These are phyloP conservation scores for Phlyctochytrium planicorne DNA, from an alignment of 192 early-diverging fungal species.

Conservation along the genomic window DNA sequence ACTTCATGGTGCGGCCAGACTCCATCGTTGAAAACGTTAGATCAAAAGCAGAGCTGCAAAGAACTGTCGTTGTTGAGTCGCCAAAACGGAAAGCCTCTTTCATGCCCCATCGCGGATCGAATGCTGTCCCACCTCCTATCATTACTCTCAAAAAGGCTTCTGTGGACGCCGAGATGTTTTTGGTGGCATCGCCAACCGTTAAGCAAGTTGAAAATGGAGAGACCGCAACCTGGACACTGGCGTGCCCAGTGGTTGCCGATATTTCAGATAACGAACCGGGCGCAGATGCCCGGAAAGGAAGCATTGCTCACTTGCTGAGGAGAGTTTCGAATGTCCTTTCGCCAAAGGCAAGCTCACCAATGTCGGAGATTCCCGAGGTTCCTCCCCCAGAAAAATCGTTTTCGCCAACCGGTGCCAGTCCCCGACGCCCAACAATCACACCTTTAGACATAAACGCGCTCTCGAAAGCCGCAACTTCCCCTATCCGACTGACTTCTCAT, in stretches of 20 bases:
- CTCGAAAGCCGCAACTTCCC: not conserved
- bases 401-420: not conserved
- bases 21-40: not conserved
- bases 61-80: not conserved
- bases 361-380: not conserved
- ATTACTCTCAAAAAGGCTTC: too few relatives aligned
- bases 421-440: not conserved
- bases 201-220: constrained; percentile 38
- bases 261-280: constrained; percentile 3
- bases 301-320: not conserved
- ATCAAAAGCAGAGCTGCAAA: constrained; percentile 1
- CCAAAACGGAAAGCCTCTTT: constrained; percentile 7
- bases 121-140: constrained; percentile 31
- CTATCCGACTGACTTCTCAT: not conserved
- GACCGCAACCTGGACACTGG: constrained; percentile 40
- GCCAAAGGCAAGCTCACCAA: not conserved
- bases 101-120: not conserved
- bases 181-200: constrained; percentile 46
- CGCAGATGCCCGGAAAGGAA: not conserved
- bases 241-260: constrained; percentile 31
- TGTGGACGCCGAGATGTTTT: too few relatives aligned
- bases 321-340: not conserved
- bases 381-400: not conserved
- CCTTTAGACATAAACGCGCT: not conserved
- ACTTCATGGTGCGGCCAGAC: constrained; percentile 51